phyloP scores from a whole-genome alignment of 306 rosid species.

The Datisca glomerata region DNA sequence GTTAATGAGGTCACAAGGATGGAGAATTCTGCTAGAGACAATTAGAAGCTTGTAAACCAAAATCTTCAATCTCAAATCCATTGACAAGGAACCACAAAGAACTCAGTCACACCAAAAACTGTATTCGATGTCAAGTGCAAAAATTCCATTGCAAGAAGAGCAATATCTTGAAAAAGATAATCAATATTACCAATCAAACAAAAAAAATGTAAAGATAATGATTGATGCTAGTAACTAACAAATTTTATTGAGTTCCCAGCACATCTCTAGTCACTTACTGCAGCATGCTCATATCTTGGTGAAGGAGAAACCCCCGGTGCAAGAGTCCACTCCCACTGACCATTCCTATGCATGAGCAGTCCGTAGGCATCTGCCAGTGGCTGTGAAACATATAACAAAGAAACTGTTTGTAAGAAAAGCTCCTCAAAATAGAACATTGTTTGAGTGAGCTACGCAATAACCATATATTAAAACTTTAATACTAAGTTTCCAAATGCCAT shows the following conservation, averaged over 20 bases:
- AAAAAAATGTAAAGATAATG: too few species aligned
- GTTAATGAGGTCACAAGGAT: constrained; percentile 3
- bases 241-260: background rate
- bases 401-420: background rate
- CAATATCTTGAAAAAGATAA: too few species aligned
- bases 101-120: too few species aligned
- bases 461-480: too few species aligned
- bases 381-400: constrained; percentile 31
- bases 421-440: too few species aligned
- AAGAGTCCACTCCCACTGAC: constrained; percentile 99
- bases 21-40: background rate
- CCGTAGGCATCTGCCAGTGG: constrained; percentile 96
- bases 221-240: constrained; percentile 9
- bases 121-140: too few species aligned
- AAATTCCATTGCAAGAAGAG: too few species aligned
- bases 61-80: constrained; percentile 1
- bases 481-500: constrained; percentile 3
- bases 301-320: constrained; percentile 99
- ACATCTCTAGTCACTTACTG: constrained; percentile 46
- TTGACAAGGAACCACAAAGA: background rate
- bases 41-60: too few species aligned
- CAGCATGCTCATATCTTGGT: constrained; percentile 93
- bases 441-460: too few species aligned
- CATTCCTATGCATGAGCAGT: constrained; percentile 92
- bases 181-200: too few species aligned